Evolutionary conservation across 805 yeast species (phyloP).

Genomic region (Candida glaebosa): DNA sequence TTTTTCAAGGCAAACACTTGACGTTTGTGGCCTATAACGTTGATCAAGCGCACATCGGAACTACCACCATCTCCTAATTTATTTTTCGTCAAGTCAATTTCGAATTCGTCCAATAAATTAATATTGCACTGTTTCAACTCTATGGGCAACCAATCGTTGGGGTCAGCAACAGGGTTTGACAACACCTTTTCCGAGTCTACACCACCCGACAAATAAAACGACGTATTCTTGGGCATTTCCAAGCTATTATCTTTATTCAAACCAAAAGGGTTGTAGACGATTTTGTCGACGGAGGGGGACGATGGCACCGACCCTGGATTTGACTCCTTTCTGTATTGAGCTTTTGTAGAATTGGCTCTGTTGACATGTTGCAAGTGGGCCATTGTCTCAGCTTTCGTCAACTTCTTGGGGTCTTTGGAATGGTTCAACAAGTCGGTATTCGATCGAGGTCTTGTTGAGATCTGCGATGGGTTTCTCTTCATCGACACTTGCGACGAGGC

Average conservation of each 20-base stretch:
- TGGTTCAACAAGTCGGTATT: constrained; percentile 2
- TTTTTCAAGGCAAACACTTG: constrained; percentile 62
- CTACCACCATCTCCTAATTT: constrained; percentile 73
- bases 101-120: constrained; percentile 54
- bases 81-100: constrained; percentile 37
- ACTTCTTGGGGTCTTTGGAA: constrained; percentile 11
- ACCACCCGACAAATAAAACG: constrained; percentile 28
- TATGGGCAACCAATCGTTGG: constrained; percentile 60
- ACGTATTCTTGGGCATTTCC: constrained; percentile 24
- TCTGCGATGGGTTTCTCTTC: not conserved
- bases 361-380: constrained; percentile 34
- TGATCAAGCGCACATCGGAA: constrained; percentile 53
- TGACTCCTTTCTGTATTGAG: constrained; percentile 12
- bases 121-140: constrained; percentile 46
- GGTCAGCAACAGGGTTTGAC: constrained; percentile 61
- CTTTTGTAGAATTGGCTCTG: constrained; percentile 23
- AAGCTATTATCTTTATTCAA: constrained; percentile 29
- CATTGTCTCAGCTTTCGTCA: constrained; percentile 33
- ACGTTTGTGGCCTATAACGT: constrained; percentile 35
- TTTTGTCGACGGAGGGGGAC: constrained; percentile 27
- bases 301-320: constrained; percentile 1
- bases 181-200: constrained; percentile 47
- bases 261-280: constrained; percentile 68
- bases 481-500: constrained; percentile 4
- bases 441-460: constrained; percentile 1